phyloP scores from a whole-genome alignment of 1,284 basidiomycete species.

The Calocybe gambosa region DNA sequence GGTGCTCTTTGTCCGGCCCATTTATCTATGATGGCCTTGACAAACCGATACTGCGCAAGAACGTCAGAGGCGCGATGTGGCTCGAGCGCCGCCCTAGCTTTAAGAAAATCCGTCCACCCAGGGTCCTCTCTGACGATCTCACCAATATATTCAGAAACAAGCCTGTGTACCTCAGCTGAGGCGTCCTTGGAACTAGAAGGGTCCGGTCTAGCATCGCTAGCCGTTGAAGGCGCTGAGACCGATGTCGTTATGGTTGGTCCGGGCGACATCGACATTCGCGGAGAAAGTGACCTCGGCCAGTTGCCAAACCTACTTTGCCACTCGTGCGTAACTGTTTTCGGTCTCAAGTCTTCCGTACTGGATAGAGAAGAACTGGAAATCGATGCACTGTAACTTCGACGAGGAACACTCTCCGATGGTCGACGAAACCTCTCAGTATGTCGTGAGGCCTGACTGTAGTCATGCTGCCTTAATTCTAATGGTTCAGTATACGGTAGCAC shows the following conservation, averaged over 20 bases:
- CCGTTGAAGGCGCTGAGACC: neutral
- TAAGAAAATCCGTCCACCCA: constrained; percentile 36
- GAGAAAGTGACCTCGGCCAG: constrained; percentile 1
- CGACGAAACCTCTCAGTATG: constrained; percentile 7
- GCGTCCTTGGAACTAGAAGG: constrained; percentile 26
- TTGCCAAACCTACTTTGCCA: constrained; percentile 10
- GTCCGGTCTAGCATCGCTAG: constrained; percentile 15
- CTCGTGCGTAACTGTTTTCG: neutral
- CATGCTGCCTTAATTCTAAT: neutral
- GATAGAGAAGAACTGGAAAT: neutral
- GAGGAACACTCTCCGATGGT: neutral
- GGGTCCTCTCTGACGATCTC: constrained; percentile 32
- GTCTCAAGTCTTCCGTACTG: constrained; percentile 3
- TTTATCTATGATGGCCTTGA: constrained; percentile 37
- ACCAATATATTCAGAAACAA: constrained; percentile 34
- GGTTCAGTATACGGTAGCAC: neutral
- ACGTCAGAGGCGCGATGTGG: constrained; percentile 36
- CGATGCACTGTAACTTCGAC: constrained; percentile 2
- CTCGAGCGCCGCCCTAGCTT: constrained; percentile 30
- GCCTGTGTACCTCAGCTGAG: constrained; percentile 28
- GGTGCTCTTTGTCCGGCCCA: constrained; percentile 36
- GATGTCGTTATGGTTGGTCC: constrained; percentile 6
- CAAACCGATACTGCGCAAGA: constrained; percentile 40
- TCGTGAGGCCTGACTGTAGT: neutral
- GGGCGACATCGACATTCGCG: constrained; percentile 3